A percentile compares a stretch with the other conserved stretches of the same genome.
These are phyloP conservation scores for Phaeosphaeriaceae sp. DNA, from an alignment of 2,329 filamentous ascomycete genomes.

Conservation along the genomic window DNA sequence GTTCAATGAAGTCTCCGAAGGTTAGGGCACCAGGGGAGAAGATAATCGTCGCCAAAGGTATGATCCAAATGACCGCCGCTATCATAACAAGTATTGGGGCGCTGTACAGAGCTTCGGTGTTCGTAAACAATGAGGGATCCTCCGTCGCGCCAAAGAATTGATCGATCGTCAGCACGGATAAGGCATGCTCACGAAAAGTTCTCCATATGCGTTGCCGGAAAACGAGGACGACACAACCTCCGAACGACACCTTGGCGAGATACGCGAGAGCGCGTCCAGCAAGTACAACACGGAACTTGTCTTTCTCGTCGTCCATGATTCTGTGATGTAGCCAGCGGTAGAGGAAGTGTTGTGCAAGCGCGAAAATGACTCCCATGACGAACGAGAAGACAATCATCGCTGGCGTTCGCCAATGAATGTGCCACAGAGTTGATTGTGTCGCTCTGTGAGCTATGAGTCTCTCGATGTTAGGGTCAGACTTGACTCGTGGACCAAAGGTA, in stretches of 20 bases:
- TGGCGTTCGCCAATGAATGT: conserved; percentile 48
- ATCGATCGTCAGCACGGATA: conserved; percentile 44
- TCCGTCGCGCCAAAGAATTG: conserved; percentile 43
- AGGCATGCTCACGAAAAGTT: conserved; percentile 37
- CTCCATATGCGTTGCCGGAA: conserved; percentile 47
- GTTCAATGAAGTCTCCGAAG: conserved; percentile 41
- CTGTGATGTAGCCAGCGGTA: conserved; percentile 39
- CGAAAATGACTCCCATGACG: conserved; percentile 16
- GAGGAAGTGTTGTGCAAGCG: conserved; percentile 35
- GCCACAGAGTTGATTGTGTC: conserved; percentile 38
- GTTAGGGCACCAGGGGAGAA: conserved; percentile 47
- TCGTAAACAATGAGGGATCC: conserved; percentile 40
- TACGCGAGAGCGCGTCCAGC: conserved; percentile 45
- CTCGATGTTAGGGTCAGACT: conserved; percentile 36
- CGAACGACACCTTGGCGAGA: conserved; percentile 43
- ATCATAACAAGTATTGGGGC: conserved; percentile 34
- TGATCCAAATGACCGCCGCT: conserved; percentile 41
- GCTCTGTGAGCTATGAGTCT: conserved; percentile 37
- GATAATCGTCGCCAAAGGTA: conserved; percentile 46
- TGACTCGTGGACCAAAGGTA: conserved; percentile 4
- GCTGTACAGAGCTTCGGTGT: conserved; percentile 39
- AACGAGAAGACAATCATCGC: conserved; percentile 22
- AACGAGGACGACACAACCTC: conserved; percentile 36
- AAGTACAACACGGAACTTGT: conserved; percentile 40
- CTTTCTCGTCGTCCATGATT: conserved; percentile 29